Conservation (phyloP, 202 grass and related monocot genomes). For the Saccharum hybrid region DNA sequence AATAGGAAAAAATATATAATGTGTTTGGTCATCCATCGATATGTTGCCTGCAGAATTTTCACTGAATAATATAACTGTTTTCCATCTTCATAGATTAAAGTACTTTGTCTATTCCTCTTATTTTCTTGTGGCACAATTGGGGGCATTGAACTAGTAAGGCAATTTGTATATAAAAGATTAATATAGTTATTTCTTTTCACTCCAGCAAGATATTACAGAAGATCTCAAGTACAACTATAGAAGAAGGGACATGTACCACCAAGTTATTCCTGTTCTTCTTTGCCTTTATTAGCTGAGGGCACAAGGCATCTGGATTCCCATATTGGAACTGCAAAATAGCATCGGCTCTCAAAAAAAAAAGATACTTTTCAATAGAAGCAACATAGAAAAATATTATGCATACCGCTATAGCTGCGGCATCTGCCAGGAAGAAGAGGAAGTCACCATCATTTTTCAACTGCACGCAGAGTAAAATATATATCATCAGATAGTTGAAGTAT, state of each 20-base stretch:
- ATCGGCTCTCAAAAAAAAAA: conserved; percentile 24
- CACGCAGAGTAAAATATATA: conserved; percentile 15
- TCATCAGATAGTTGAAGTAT: conserved; percentile 10
- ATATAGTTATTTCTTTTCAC: conserved; percentile 2
- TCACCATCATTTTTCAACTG: conserved; percentile 90
- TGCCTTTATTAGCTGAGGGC: conserved; percentile 74
- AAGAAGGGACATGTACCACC: conserved; percentile 56
- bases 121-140: background rate
- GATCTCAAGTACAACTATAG: background rate
- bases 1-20: background rate
- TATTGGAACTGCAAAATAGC: conserved; percentile 81
- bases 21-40: background rate
- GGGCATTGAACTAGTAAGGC: background rate
- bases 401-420: conserved; percentile 71
- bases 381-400: conserved; percentile 23
- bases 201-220: background rate
- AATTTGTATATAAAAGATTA: background rate
- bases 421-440: conserved; percentile 86
- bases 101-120: background rate
- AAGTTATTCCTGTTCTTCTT: conserved; percentile 64
- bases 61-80: background rate
- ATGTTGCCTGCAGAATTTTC: background rate
- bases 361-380: conserved; percentile 4
- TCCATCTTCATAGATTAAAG: background rate
- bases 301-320: conserved; percentile 82